These are phyloP conservation scores for Iodosphaeria phyllophila DNA, from an alignment of 2,329 filamentous ascomycete genomes.

Conservation along the genomic window DNA sequence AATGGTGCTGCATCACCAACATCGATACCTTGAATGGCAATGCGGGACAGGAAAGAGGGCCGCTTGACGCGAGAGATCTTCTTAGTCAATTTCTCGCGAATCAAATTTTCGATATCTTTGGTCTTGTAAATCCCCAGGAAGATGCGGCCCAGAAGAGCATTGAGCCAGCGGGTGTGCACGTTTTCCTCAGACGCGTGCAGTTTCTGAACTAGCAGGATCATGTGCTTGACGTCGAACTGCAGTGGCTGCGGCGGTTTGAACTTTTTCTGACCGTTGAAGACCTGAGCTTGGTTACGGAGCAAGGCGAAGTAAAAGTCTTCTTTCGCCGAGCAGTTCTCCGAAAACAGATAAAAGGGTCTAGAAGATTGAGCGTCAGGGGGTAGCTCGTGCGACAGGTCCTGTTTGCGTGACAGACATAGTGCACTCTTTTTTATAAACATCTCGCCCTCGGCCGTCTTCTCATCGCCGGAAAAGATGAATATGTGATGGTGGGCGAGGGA, in stretches of 20 bases:
- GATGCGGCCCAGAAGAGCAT: slow-evolving; percentile 72
- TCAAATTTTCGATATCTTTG: slow-evolving; percentile 56
- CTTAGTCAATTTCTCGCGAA: slow-evolving; percentile 77
- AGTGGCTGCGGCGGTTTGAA: slow-evolving; percentile 55
- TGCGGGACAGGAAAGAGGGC: slow-evolving; percentile 71
- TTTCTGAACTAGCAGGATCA: slow-evolving; percentile 76
- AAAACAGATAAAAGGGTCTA: slow-evolving; percentile 86
- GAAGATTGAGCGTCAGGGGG: slow-evolving; percentile 38
- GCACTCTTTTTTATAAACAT: slow-evolving; percentile 92
- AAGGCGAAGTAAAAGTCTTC: slow-evolving; percentile 97
- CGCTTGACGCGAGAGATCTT: slow-evolving; percentile 91
- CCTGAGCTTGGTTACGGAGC: slow-evolving; percentile 64
- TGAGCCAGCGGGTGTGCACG: slow-evolving; percentile 79
- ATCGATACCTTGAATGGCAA: slow-evolving; percentile 67
- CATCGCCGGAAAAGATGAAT: slow-evolving; percentile 66
- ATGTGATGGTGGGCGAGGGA: slow-evolving; percentile 78
- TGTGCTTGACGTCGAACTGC: slow-evolving; percentile 66
- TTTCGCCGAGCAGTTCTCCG: slow-evolving; percentile 87
- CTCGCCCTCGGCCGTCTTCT: slow-evolving; percentile 70
- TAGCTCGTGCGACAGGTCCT: slow-evolving; percentile 32
- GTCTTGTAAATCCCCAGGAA: slow-evolving; percentile 84
- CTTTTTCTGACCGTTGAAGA: slow-evolving; percentile 31
- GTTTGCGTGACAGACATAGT: slow-evolving; percentile 58
- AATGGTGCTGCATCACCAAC: slow-evolving; percentile 76
- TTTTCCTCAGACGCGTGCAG: slow-evolving; percentile 87